Percentiles rank a stretch among this genome's conserved stretches.
These are phyloP conservation scores for Ambrosiella xylebori DNA, from an alignment of 2,329 filamentous ascomycete genomes.

Conservation along the genomic window DNA sequence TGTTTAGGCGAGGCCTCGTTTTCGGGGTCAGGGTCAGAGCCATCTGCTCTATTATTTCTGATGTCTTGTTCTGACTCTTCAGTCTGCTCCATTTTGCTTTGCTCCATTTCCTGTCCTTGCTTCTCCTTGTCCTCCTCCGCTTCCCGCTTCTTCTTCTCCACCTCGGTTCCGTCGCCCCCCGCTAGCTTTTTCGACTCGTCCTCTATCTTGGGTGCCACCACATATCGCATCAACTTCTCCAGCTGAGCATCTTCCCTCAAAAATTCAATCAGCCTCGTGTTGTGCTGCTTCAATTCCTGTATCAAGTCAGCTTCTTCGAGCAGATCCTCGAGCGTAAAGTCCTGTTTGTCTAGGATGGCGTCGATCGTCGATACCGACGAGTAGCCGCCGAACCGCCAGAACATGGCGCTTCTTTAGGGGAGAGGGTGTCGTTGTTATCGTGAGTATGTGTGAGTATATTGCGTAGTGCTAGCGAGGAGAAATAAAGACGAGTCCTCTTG, in stretches of 20 bases:
- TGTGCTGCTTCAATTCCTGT: conserved; percentile 95
- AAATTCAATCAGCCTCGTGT: conserved; percentile 93
- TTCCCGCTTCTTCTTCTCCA: too few relatives aligned
- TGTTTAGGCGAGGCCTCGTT: conserved; percentile 25
- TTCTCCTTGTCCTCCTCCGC: too few relatives aligned
- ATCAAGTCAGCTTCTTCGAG: conserved; percentile 93
- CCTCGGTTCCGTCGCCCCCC: too few relatives aligned
- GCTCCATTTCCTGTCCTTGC: too few relatives aligned
- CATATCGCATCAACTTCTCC: conserved; percentile 74
- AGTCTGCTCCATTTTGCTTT: too few relatives aligned
- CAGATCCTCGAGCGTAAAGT: conserved; percentile 88
- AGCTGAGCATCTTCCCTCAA: conserved; percentile 75
- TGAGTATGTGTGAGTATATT: too few relatives aligned
- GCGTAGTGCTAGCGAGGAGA: too few relatives aligned
- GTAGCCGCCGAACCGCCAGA: conserved; percentile 99
- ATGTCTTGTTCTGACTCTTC: too few relatives aligned
- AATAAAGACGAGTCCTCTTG: too few relatives aligned
- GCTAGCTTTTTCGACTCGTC: too few relatives aligned
- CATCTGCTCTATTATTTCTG: conserved; percentile 14
- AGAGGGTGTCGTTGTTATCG: background rate
- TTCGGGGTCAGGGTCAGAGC: conserved; percentile 31
- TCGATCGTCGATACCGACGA: conserved; percentile 94
- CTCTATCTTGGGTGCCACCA: conserved; percentile 46
- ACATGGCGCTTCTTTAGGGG: conserved; percentile 52
- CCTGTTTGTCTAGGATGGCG: conserved; percentile 87